Percentiles rank a stretch among this genome's conserved stretches.
Conservation (phyloP, 73 alveolate species). For the Uronychia binucleata region DNA sequence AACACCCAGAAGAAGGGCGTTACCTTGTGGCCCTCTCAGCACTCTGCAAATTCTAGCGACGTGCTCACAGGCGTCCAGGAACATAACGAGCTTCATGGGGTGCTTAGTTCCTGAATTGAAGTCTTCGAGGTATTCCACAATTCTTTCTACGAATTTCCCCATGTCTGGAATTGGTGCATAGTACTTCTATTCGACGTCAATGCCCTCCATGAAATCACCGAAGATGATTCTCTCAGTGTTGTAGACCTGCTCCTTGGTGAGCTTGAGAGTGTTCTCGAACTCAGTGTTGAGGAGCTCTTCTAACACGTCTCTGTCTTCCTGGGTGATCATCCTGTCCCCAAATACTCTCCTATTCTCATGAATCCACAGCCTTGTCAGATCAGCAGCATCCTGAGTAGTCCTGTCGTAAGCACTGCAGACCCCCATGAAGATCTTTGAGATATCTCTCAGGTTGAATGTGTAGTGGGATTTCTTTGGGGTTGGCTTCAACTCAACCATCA, state of each 20-base stretch:
- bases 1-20: constrained; percentile 98
- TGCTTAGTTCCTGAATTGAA: constrained; percentile 88
- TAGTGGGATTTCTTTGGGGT: constrained; percentile 95
- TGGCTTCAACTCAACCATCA: constrained; percentile 66
- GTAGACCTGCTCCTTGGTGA: constrained; percentile 52
- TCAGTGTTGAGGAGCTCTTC: constrained; percentile 71
- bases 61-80: constrained; percentile 99
- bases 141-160: constrained; percentile 72
- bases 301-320: constrained; percentile 89
- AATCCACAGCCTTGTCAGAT: constrained; percentile 87
- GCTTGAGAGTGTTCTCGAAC: constrained; percentile 63
- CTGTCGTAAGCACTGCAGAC: constrained; percentile 73
- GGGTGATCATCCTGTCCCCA: constrained; percentile 88
- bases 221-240: constrained; percentile 94
- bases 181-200: constrained; percentile 85
- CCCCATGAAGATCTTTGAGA: constrained; percentile 88
- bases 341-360: constrained; percentile 93
- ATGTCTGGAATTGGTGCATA: constrained; percentile 80
- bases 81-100: constrained; percentile 98
- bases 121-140: constrained; percentile 91
- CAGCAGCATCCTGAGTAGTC: constrained; percentile 62
- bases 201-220: constrained; percentile 88
- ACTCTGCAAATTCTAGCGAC: constrained; percentile 98
- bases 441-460: constrained; percentile 94
- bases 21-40: constrained; percentile 98